phyloP scores from a whole-genome alignment of 2,329 filamentous ascomycete species.

The Neonectria ditissima region DNA sequence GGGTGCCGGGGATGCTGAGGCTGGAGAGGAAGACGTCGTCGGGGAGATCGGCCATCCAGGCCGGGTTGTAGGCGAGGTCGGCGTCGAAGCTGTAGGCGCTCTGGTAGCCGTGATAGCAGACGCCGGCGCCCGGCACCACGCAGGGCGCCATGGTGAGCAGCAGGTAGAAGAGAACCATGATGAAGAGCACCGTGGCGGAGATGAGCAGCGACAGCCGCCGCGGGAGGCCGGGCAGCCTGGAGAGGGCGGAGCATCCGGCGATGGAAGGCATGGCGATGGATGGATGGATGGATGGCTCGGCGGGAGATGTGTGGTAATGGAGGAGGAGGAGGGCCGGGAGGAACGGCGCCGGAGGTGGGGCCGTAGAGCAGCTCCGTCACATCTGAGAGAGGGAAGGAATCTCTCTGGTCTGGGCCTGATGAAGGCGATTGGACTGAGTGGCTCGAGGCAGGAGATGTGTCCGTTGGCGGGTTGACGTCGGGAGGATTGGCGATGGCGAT shows the following conservation, averaged over 20 bases:
- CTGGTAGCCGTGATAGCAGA: constrained; percentile 47
- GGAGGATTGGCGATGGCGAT: constrained; percentile 18
- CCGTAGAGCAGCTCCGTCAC: constrained; percentile 38
- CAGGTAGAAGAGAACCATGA: constrained; percentile 43
- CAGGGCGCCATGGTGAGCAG: constrained; percentile 45
- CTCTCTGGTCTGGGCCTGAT: background rate
- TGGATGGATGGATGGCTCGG: constrained; percentile 21
- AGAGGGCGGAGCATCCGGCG: constrained; percentile 31
- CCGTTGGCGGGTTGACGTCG: constrained; percentile 2
- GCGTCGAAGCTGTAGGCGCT: constrained; percentile 58
- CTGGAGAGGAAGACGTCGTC: constrained; percentile 55
- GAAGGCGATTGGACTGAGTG: constrained; percentile 1
- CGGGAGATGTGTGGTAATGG: constrained; percentile 28
- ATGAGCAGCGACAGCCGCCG: constrained; percentile 38
- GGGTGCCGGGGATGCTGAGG: constrained; percentile 64
- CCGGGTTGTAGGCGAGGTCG: constrained; percentile 46
- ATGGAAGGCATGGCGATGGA: constrained; percentile 38
- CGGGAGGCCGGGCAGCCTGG: constrained; percentile 25
- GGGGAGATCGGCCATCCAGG: constrained; percentile 59
- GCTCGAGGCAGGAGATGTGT: background rate
- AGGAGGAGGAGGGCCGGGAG: constrained; percentile 27
- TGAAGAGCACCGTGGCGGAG: constrained; percentile 35
- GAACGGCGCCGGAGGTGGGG: constrained; percentile 24
- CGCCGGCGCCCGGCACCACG: constrained; percentile 41
- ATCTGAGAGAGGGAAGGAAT: constrained; percentile 23